Base-by-base conservation (phyloP, 179 eudicot genomes). In the Silene vulgaris region DNA sequence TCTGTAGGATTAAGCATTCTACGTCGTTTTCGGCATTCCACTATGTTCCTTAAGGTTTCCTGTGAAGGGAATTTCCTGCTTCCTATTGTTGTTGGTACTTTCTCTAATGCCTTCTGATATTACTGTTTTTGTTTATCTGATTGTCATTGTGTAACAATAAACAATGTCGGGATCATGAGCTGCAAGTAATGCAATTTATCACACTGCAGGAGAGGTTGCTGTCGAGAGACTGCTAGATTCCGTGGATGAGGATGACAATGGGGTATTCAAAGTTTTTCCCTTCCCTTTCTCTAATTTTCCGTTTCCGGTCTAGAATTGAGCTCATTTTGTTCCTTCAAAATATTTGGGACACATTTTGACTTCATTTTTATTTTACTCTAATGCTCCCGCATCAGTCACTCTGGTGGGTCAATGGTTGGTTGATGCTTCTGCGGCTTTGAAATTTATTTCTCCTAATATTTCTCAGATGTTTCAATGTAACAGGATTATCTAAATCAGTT, bases 41-140 rank as follows among this genome's bases (percentile, higher is more conserved):
- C 97, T 3, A 88, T 91, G 20, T 91, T 91, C 78, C 91, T 91
- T 69, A 91, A 88, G 75, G 85, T 88, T 45, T 88, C 94, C 73
- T 91, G 97, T 85, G 88, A 88, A 78, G 97, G 86, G 75, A 94
- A 91, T 76, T 88, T 81, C 73, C 65, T 91, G 85, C 83, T 91
- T 70, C 97, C 97, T 20, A 85, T 91, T 75, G 80, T 81, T 79
- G 97, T 90, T 74, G 97, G 97, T 90, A 88, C 61, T 65, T 74
- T 45, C 28, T 75, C 78, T 80, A 17, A 35, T 66, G 11, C 6
- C 54, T 30, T 75, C 17, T 60, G 32, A 17, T 72, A 5, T 48
- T 57, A 43, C 37, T 56, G 73, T 59, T 75, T 60, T 28, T 40
- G 5, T 5, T 74, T 37, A 16, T 19, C 19, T 69, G 65, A 20